These are phyloP conservation scores for Magnusiomyces fungicola DNA, from an alignment of 1,139 yeast species.

Conservation along the genomic window DNA sequence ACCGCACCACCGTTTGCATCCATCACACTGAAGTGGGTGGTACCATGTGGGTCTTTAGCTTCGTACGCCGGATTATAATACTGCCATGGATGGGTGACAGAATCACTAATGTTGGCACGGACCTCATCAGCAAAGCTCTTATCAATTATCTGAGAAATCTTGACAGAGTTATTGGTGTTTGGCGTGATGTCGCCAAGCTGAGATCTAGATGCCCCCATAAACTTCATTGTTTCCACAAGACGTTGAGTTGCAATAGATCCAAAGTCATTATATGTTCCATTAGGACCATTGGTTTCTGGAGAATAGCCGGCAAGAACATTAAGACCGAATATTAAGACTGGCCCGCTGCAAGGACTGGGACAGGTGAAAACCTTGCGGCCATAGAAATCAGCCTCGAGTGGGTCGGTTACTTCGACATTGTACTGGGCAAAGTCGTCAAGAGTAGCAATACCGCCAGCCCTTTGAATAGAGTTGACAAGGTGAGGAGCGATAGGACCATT, in stretches of 20 bases:
- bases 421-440: conserved; percentile 60
- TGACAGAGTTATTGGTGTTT: conserved; percentile 30
- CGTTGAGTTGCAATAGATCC: conserved; percentile 51
- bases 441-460: conserved; percentile 55
- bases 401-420: conserved; percentile 46
- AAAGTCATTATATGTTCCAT: conserved; percentile 31
- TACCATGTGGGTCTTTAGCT: conserved; percentile 72
- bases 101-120: conserved; percentile 42
- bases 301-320: conserved; percentile 46
- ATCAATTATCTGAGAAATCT: conserved; percentile 34
- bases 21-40: conserved; percentile 75
- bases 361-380: conserved; percentile 51
- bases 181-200: conserved; percentile 60
- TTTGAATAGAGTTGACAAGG: conserved; percentile 41
- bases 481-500: conserved; percentile 60
- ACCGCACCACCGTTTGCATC: conserved; percentile 68
- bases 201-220: conserved; percentile 83
- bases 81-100: conserved; percentile 56
- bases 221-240: conserved; percentile 80
- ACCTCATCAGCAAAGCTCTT: conserved; percentile 52
- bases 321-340: conserved; percentile 71
- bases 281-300: background rate
- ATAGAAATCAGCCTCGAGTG: conserved; percentile 42
- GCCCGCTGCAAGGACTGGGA: conserved; percentile 78
- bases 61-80: conserved; percentile 76